Conservation (phyloP, 2,329 filamentous ascomycete genomes). For the Apiospora koreana region DNA sequence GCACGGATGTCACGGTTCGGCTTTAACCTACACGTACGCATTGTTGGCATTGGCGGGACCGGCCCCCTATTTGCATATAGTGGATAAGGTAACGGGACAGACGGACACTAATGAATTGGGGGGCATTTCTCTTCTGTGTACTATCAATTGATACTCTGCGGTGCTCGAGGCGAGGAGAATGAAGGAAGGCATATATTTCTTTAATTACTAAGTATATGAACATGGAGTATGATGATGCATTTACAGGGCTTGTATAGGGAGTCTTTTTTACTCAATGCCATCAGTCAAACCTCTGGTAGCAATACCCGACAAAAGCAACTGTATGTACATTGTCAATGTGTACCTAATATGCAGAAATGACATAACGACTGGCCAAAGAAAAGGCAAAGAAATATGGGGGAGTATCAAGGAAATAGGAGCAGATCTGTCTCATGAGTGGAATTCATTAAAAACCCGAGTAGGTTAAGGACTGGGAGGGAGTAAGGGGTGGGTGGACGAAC, state of each 20-base stretch:
- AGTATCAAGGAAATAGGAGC: background rate
- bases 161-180: background rate
- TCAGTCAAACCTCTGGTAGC: no score
- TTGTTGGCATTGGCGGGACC: background rate
- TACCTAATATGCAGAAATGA: no score
- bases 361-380: no score
- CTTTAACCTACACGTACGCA: background rate
- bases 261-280: no score
- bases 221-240: no score
- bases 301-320: no score
- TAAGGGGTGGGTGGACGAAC: background rate
- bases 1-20: conserved; percentile 6
- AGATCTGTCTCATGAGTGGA: background rate
- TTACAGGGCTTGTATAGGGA: background rate
- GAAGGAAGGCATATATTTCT: background rate
- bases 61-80: background rate
- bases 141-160: background rate
- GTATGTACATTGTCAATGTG: no score
- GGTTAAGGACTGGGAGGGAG: background rate
- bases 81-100: background rate
- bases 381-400: background rate
- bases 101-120: background rate
- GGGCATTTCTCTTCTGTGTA: background rate
- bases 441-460: background rate
- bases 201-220: background rate